Conservation (phyloP, 2,329 filamentous ascomycete genomes). For the Beauveria brongniartii region DNA sequence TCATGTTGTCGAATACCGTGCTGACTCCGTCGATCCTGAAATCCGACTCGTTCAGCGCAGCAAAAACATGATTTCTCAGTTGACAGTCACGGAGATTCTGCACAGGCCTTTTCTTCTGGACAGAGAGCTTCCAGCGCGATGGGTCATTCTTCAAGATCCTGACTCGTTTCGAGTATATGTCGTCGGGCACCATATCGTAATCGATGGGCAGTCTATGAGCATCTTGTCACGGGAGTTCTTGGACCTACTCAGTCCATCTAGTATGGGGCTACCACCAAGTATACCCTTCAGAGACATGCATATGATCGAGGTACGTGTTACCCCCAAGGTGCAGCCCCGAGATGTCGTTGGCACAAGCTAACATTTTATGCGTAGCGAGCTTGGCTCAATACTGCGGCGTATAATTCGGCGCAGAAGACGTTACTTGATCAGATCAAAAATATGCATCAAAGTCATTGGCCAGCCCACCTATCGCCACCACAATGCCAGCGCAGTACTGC, state of each 20-base stretch:
- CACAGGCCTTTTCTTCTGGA: slow-evolving; percentile 4
- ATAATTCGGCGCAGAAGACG: not conserved
- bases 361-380: not conserved
- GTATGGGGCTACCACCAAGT: not conserved
- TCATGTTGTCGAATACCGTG: slow-evolving; percentile 3
- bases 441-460: not conserved
- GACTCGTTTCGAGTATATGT: not conserved
- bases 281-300: not conserved
- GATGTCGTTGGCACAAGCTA: not conserved
- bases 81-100: slow-evolving; percentile 2
- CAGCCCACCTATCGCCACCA: not conserved
- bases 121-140: slow-evolving; percentile 8
- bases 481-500: not conserved
- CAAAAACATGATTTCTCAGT: not conserved
- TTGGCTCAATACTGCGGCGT: not conserved
- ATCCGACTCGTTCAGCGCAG: slow-evolving; percentile 9
- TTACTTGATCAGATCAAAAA: not conserved
- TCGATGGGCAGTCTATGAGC: no score
- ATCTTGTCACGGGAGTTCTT: no score
- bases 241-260: no score
- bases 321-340: not conserved
- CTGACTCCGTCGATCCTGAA: slow-evolving; percentile 7
- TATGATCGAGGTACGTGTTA: not conserved
- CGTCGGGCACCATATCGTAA: no score
- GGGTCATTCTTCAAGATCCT: slow-evolving; percentile 10